phyloP scores from a whole-genome alignment of 371 early-diverging fungal genomes.

The Batkoa obscura region DNA sequence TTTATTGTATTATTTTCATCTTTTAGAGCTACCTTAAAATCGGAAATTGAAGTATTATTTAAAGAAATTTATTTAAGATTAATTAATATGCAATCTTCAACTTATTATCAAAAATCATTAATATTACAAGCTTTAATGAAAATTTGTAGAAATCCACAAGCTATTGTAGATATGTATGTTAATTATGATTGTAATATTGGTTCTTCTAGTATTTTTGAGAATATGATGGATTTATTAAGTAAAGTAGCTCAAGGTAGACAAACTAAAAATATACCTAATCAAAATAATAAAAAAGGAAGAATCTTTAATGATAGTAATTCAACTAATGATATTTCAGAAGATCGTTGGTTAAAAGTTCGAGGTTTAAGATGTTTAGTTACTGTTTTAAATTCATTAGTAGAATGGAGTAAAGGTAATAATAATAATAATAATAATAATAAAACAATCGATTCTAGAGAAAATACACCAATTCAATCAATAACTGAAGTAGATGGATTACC shows the following conservation, averaged over 20 bases:
- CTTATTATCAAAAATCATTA: constrained; percentile 23
- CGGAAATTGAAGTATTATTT: constrained; percentile 54
- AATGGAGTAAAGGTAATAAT: background rate
- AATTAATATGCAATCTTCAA: constrained; percentile 37
- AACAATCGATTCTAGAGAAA: background rate
- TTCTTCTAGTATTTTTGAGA: constrained; percentile 25
- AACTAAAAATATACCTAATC: constrained; percentile 13
- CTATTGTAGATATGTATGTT: constrained; percentile 85
- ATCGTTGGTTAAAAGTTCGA: background rate
- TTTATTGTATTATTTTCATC: constrained; percentile 54
- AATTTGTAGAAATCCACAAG: constrained; percentile 51
- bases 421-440: background rate
- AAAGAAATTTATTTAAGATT: constrained; percentile 49
- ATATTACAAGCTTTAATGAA: constrained; percentile 22
- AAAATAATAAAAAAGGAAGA: constrained; percentile 22
- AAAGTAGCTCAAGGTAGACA: constrained; percentile 12
- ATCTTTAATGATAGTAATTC: constrained; percentile 14
- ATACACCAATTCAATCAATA: background rate
- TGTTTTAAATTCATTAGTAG: constrained; percentile 3
- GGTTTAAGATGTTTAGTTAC: constrained; percentile 4
- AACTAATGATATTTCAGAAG: background rate
- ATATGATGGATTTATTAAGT: background rate
- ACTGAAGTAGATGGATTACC: background rate
- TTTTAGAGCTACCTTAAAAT: constrained; percentile 48
- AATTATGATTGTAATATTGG: constrained; percentile 77